These are phyloP conservation scores for Podaxis sp. DNA, from an alignment of 768 basidiomycete species.

Conservation along the genomic window DNA sequence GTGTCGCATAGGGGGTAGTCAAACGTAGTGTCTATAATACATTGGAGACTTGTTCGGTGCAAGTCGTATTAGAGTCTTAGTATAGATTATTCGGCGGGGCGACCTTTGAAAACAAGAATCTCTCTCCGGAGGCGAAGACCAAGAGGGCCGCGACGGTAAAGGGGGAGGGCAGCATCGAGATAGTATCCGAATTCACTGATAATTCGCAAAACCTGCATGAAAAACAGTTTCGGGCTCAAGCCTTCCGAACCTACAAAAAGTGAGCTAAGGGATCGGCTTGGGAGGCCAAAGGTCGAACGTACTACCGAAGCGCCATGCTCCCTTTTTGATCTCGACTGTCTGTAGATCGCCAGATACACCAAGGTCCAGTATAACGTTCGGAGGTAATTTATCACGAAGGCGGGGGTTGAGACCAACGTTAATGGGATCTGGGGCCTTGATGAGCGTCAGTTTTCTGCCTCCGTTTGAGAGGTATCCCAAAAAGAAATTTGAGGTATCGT, in stretches of 20 bases:
- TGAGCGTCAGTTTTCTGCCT: constrained; percentile 53
- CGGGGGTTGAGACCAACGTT: constrained; percentile 39
- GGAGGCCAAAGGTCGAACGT: constrained; percentile 12
- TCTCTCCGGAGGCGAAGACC: constrained; percentile 51
- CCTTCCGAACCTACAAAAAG: constrained; percentile 25
- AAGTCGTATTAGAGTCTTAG: not conserved
- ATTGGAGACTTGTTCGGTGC: not conserved
- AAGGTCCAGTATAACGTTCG: constrained; percentile 36
- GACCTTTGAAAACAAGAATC: constrained; percentile 63
- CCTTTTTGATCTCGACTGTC: constrained; percentile 54
- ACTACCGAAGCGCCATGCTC: constrained; percentile 28
- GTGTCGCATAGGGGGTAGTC: not conserved
- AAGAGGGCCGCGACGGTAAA: constrained; percentile 48
- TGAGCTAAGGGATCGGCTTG: not conserved
- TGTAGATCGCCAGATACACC: constrained; percentile 51
- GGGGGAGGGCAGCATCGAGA: constrained; percentile 66
- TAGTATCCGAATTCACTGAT: constrained; percentile 57
- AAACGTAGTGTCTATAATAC: not conserved
- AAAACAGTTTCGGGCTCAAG: constrained; percentile 53
- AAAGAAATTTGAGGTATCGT: constrained; percentile 58
- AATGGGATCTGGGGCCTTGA: constrained; percentile 44
- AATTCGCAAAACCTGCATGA: constrained; percentile 62
- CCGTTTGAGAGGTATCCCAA: constrained; percentile 61
- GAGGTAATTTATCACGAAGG: constrained; percentile 37
- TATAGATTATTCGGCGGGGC: constrained; percentile 13